Conservation (phyloP, 139 green algal genomes). For the Chara braunii region DNA sequence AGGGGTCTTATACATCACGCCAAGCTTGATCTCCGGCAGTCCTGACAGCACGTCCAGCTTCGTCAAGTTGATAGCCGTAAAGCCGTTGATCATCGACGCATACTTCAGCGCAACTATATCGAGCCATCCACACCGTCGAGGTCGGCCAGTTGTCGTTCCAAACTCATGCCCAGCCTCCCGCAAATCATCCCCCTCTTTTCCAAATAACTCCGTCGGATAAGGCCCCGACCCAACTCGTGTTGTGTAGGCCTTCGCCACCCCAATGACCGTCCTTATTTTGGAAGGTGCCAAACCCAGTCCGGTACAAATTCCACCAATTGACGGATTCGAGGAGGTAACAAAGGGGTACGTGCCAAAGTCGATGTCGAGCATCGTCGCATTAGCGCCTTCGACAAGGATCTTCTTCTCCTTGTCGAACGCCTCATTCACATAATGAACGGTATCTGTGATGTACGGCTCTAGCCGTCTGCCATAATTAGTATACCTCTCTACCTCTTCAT, state of each 20-base stretch:
- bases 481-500: slow-evolving; percentile 78
- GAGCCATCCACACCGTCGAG: slow-evolving; percentile 91
- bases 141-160: slow-evolving; percentile 93
- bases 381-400: slow-evolving; percentile 95
- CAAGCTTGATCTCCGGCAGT: slow-evolving; percentile 80
- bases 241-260: slow-evolving; percentile 98
- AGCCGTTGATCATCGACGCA: slow-evolving; percentile 83
- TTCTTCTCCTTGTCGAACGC: slow-evolving; percentile 53
- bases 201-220: slow-evolving; percentile 95
- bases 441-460: slow-evolving; percentile 77
- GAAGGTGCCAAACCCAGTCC: slow-evolving; percentile 87
- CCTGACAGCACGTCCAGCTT: slow-evolving; percentile 93
- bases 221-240: slow-evolving; percentile 90
- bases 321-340: slow-evolving; percentile 95
- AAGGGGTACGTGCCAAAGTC: slow-evolving; percentile 99
- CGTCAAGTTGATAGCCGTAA: slow-evolving; percentile 96
- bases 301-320: slow-evolving; percentile 83
- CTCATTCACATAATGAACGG: slow-evolving; percentile 56
- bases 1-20: slow-evolving; percentile 43
- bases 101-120: slow-evolving; percentile 91
- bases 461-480: slow-evolving; percentile 51
- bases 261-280: slow-evolving; percentile 79
- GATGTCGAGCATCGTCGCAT: slow-evolving; percentile 98
- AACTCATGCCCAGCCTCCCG: slow-evolving; percentile 80
- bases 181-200: slow-evolving; percentile 74